Conservation (phyloP, 2,329 filamentous ascomycete genomes). For the Penicillium polonicum region DNA sequence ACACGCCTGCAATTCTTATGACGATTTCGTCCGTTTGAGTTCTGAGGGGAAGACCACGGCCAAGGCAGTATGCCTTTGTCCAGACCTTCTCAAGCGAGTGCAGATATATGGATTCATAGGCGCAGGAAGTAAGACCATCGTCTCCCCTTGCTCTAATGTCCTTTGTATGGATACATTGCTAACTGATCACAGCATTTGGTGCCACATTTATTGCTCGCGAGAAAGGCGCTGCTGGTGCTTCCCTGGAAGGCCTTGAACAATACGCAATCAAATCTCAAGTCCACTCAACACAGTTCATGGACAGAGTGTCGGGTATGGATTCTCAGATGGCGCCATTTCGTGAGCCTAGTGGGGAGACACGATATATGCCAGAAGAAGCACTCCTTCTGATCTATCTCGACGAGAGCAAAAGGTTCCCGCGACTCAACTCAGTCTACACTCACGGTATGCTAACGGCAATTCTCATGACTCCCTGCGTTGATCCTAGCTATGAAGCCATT, state of each 20-base stretch:
- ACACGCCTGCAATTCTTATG: background rate
- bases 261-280: constrained; percentile 26
- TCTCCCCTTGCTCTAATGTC: background rate
- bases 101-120: constrained; percentile 21
- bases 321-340: constrained; percentile 7
- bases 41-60: background rate
- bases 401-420: constrained; percentile 29
- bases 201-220: constrained; percentile 23
- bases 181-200: constrained; percentile 21
- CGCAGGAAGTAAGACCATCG: constrained; percentile 19
- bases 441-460: constrained; percentile 24
- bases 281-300: constrained; percentile 10
- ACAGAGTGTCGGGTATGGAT: background rate
- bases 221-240: background rate
- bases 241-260: constrained; percentile 8
- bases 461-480: constrained; percentile 31
- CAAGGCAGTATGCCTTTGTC: background rate
- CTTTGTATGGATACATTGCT: background rate
- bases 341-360: background rate
- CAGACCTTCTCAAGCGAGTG: constrained; percentile 5
- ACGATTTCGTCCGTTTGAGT: background rate
- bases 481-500: constrained; percentile 12
- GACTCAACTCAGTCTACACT: constrained; percentile 30
- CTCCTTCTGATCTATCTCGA: constrained; percentile 26
- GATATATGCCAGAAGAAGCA: constrained; percentile 31